These are phyloP conservation scores for Chalciporus sphaerocephalus DNA, from an alignment of 768 basidiomycete species.

Conservation along the genomic window DNA sequence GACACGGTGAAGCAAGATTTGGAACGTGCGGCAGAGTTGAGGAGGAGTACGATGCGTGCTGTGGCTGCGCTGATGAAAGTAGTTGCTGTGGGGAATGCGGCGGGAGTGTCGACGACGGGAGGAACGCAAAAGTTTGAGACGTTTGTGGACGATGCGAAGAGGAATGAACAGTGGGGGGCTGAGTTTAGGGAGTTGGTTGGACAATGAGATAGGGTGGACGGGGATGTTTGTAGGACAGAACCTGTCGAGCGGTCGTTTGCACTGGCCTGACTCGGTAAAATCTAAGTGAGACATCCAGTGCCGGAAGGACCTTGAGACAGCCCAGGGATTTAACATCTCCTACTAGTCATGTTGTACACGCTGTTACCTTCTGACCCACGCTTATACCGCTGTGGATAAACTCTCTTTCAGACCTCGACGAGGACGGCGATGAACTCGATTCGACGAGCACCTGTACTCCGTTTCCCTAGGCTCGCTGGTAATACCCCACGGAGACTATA, in stretches of 20 bases:
- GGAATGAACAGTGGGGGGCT: conserved; percentile 56
- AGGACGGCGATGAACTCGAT: conserved; percentile 8
- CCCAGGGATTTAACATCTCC: no score
- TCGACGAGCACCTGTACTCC: conserved; percentile 8
- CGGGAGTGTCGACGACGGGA: conserved; percentile 25
- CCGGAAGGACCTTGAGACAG: no score
- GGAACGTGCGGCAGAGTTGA: conserved; percentile 84
- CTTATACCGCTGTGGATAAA: background rate
- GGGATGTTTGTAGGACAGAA: no score
- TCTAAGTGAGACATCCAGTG: no score
- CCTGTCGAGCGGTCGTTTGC: no score
- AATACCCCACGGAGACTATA: conserved; percentile 5
- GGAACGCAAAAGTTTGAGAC: conserved; percentile 59
- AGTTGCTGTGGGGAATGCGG: conserved; percentile 50
- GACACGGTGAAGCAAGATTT: conserved; percentile 94
- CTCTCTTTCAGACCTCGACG: background rate
- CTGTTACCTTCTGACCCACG: background rate
- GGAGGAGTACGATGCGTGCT: conserved; percentile 84
- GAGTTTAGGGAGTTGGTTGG: conserved; percentile 49
- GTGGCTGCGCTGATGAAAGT: conserved; percentile 84
- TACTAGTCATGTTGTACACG: no score
- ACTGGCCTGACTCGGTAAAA: no score
- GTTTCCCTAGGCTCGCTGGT: background rate
- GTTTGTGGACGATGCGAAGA: conserved; percentile 72
- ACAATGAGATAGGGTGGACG: conserved; percentile 12